Conservation (phyloP, 495 filamentous ascomycete species). For the Penicillium antarcticum region DNA sequence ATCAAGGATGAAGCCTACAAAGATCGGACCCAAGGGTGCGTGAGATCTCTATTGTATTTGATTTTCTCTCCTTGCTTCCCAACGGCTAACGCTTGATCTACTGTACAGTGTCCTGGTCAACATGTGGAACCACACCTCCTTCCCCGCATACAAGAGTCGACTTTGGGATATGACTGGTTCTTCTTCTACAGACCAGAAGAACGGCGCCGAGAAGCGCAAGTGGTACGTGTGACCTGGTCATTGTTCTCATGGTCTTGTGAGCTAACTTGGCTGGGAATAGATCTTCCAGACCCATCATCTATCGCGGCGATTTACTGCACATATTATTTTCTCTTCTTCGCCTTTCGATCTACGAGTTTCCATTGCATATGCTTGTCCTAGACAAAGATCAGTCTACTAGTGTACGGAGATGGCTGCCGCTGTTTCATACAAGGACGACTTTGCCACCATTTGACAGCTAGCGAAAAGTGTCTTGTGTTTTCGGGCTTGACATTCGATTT, state of each 20-base stretch:
- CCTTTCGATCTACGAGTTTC: not conserved
- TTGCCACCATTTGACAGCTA: too few species aligned
- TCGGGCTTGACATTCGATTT: not conserved
- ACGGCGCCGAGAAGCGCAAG: slow-evolving; percentile 32
- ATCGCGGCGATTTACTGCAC: not conserved
- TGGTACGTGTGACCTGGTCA: slow-evolving; percentile 19
- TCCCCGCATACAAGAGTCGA: slow-evolving; percentile 57
- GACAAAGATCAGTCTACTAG: not conserved
- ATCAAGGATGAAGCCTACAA: slow-evolving; percentile 73
- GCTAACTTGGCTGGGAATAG: not conserved
- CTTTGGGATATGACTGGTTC: slow-evolving; percentile 49
- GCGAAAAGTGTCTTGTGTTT: too few species aligned
- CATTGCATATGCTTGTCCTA: not conserved
- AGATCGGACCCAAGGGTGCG: slow-evolving; percentile 73
- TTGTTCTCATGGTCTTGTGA: not conserved
- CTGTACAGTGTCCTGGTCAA: slow-evolving; percentile 59
- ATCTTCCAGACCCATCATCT: not conserved
- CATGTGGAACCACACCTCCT: slow-evolving; percentile 68
- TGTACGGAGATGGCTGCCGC: too few species aligned
- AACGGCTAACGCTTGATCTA: slow-evolving; percentile 2
- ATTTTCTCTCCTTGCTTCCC: not conserved
- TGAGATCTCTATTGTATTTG: slow-evolving; percentile 4
- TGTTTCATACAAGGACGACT: too few species aligned
- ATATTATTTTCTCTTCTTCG: not conserved
- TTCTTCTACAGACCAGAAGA: slow-evolving; percentile 6